A percentile compares a stretch with the other conserved stretches of the same genome.
Conservation (phyloP, 306 rosid species). For the Vachellia pachyceras region DNA sequence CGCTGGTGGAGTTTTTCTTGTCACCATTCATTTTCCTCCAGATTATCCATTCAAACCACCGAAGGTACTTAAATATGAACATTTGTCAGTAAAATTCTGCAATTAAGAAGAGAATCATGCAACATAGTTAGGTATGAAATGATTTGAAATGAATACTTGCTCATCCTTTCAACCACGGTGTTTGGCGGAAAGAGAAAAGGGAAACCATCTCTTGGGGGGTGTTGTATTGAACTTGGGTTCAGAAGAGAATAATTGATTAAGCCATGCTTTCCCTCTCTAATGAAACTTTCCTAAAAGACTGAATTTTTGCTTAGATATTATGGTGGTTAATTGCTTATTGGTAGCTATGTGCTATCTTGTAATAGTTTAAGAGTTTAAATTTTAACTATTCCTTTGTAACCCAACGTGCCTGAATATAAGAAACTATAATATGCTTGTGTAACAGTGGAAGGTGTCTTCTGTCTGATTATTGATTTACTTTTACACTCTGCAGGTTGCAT, state of each 20-base stretch:
- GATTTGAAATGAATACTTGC: background rate
- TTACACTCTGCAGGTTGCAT: conserved; percentile 57
- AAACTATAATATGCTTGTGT: background rate
- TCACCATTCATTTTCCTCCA: conserved; percentile 68
- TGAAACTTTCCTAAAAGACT: background rate
- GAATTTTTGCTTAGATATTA: background rate
- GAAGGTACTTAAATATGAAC: conserved; percentile 45
- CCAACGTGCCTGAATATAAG: background rate
- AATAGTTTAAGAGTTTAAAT: background rate
- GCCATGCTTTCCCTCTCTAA: background rate
- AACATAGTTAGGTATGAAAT: background rate
- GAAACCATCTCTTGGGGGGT: background rate
- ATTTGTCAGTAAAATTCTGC: background rate
- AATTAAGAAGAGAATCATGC: background rate
- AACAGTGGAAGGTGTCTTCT: background rate
- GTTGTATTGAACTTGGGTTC: background rate
- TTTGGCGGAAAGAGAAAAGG: background rate
- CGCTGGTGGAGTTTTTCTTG: conserved; percentile 70
- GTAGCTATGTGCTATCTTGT: background rate
- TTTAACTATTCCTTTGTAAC: background rate
- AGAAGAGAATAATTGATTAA: conserved; percentile 6
- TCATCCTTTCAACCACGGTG: background rate
- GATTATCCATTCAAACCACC: conserved; percentile 71
- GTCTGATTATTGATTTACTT: conserved; percentile 1
- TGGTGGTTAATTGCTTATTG: background rate